Conservation (phyloP, 441 rosid genomes). For the Breynia disticha region DNA sequence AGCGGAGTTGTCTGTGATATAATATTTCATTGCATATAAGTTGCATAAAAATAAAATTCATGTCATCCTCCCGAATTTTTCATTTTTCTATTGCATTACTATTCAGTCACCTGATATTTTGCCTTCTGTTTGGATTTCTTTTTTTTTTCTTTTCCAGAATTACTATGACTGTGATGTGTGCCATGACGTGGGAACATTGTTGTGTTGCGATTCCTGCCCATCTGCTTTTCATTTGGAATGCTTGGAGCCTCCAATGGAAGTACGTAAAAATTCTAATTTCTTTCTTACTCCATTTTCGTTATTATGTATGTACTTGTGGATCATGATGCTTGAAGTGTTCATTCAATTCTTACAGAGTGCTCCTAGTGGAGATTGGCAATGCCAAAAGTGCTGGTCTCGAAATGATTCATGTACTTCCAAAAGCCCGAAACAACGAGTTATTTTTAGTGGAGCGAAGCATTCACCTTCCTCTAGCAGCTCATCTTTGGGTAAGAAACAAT, state of each 20-base stretch:
- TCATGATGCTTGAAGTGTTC: not conserved
- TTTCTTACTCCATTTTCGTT: not conserved
- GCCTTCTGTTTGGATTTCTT: too few species aligned
- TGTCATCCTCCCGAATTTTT: too few species aligned
- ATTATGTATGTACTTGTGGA: not conserved
- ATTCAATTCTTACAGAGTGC: slow-evolving; percentile 7
- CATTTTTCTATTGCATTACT: too few species aligned
- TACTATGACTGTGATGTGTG: slow-evolving; percentile 27
- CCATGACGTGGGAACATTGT: slow-evolving; percentile 26
- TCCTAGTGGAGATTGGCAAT: slow-evolving; percentile 18
- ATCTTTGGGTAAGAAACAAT: not conserved
- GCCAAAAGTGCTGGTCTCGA: slow-evolving; percentile 8
- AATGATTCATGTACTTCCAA: slow-evolving; percentile 2
- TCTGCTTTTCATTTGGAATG: slow-evolving; percentile 27
- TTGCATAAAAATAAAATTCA: too few species aligned
- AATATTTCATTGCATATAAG: too few species aligned
- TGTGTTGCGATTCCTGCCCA: slow-evolving; percentile 33
- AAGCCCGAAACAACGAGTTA: not conserved
- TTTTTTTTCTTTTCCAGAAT: slow-evolving; percentile 16
- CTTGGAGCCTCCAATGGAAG: slow-evolving; percentile 28
- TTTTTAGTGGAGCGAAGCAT: not conserved
- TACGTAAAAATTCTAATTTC: slow-evolving; percentile 5
- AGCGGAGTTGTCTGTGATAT: too few species aligned
- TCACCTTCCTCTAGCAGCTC: not conserved
- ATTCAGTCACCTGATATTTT: too few species aligned